Base-by-base conservation (phyloP, 2,329 filamentous ascomycete genomes). In the Pyrenophora seminiperda region DNA sequence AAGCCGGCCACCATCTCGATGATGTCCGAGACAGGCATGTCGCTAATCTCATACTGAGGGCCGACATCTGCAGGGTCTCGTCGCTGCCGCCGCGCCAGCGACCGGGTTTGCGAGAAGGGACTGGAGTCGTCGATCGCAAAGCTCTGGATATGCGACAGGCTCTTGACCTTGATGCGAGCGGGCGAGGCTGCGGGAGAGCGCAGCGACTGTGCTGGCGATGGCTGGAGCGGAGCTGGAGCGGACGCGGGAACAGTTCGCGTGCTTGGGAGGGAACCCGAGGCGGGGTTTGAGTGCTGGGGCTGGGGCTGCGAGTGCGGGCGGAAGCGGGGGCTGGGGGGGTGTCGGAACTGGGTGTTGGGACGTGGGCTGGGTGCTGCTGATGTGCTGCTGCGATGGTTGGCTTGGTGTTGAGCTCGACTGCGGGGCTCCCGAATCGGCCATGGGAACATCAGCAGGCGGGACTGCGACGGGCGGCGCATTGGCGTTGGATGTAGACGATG, bases 1-100 rank as follows among this genome's bases (percentile, higher is more conserved):
- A 99, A 82, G 5, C 92, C 94, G 4, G 94, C 94, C 3, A 99
- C 94, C 94, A 99, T 97, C 74, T 97, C 93, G 70, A 99, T 99
- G 62, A 99, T 90, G 69, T 99, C 93, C 59, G 88, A 86, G 47
- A 97, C 95, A 43, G 94, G 94, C 93, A 99, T 97, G 44, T 85
- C 89, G 75, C 92, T 97, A 64, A 99, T 97, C 74, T 97, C 94
- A 72, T 96, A 99, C 70, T 86, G 83, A 47, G 82, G 80, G 2
- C 78, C 76, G 17, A 76, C 67, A 53, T 84, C 81, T 44, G 79
- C 77, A 24, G 73, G 65, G 55, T 76, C 76, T 62, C 76, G 70
- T 27, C 74, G 68, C 34, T 76, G 72, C 55, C 76, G 73, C 31
- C 72, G 65, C 42, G 72, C 69, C 39, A 71, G 49, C 54, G 71